Conservation (phyloP, 2,329 filamentous ascomycete genomes). For the Thelonectria discophora region DNA sequence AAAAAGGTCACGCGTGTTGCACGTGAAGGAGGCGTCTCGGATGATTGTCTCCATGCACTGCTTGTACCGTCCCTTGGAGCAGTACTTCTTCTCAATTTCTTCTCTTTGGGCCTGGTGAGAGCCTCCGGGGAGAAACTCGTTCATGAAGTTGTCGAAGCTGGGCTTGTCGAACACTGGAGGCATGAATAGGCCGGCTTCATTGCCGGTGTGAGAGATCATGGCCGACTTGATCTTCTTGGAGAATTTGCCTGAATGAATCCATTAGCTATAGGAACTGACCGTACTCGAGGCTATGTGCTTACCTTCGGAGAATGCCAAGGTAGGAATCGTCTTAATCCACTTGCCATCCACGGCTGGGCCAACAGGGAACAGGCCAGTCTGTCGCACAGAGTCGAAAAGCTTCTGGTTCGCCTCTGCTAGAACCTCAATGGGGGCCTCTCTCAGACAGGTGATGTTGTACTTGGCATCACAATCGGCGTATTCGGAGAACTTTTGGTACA, state of each 20-base stretch:
- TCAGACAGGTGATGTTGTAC: conserved; percentile 26
- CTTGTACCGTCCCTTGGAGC: background rate
- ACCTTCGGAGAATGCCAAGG: conserved; percentile 18
- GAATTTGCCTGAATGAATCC: background rate
- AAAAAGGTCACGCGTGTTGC: conserved; percentile 25
- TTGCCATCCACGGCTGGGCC: conserved; percentile 26
- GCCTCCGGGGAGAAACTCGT: conserved; percentile 8
- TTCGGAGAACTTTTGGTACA: conserved; percentile 19
- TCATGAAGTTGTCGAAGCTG: background rate
- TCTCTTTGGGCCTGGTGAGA: background rate
- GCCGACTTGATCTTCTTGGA: background rate
- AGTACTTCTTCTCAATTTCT: conserved; percentile 10
- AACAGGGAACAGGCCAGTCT: conserved; percentile 29
- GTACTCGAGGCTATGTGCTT: background rate
- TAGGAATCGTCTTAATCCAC: conserved; percentile 23
- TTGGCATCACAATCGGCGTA: conserved; percentile 1
- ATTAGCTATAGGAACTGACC: background rate
- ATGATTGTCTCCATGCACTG: conserved; percentile 3
- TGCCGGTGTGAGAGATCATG: conserved; percentile 20
- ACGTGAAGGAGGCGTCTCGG: conserved; percentile 23
- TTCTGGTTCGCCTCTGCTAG: conserved; percentile 18
- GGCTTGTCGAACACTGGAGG: background rate
- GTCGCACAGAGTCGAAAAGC: conserved; percentile 13
- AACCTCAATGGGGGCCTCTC: background rate
- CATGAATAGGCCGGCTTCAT: background rate